Conservation (phyloP, 495 filamentous ascomycete genomes). For the Amphirosellinia nigrospora region DNA sequence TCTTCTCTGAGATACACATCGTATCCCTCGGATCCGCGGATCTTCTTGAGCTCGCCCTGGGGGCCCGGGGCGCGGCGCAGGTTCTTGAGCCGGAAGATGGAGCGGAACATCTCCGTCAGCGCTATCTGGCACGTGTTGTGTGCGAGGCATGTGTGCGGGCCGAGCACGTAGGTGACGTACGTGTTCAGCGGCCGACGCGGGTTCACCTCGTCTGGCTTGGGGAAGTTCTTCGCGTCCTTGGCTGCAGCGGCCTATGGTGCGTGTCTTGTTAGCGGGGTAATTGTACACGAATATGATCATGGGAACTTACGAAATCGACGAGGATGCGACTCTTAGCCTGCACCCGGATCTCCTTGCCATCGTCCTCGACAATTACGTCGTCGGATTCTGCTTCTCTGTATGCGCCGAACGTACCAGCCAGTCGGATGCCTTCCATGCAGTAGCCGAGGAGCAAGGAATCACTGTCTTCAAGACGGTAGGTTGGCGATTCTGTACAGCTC, state of each 20-base stretch:
- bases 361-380: conserved; percentile 56
- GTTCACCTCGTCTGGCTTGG: conserved; percentile 69
- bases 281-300: not conserved
- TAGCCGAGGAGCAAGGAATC: conserved; percentile 56
- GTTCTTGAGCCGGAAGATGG: conserved; percentile 65
- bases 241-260: conserved; percentile 60
- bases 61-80: conserved; percentile 72
- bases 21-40: conserved; percentile 63
- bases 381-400: conserved; percentile 58
- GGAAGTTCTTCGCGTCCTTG: conserved; percentile 68
- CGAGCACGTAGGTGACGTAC: conserved; percentile 72
- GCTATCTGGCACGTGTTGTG: conserved; percentile 66
- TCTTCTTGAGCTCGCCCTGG: conserved; percentile 76
- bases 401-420: conserved; percentile 54
- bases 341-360: conserved; percentile 53
- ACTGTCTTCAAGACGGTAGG: conserved; percentile 37
- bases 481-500: conserved; percentile 63
- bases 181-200: conserved; percentile 69
- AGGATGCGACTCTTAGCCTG: conserved; percentile 51
- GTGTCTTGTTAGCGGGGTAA: conserved; percentile 55
- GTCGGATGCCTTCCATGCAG: conserved; percentile 58
- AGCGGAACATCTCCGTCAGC: conserved; percentile 71
- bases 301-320: conserved; percentile 60
- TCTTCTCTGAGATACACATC: conserved; percentile 78
- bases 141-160: conserved; percentile 68